Percentiles rank a stretch among this genome's conserved stretches.
Conservation (phyloP, 2,329 filamentous ascomycete genomes). For the Basipetospora sp. region DNA sequence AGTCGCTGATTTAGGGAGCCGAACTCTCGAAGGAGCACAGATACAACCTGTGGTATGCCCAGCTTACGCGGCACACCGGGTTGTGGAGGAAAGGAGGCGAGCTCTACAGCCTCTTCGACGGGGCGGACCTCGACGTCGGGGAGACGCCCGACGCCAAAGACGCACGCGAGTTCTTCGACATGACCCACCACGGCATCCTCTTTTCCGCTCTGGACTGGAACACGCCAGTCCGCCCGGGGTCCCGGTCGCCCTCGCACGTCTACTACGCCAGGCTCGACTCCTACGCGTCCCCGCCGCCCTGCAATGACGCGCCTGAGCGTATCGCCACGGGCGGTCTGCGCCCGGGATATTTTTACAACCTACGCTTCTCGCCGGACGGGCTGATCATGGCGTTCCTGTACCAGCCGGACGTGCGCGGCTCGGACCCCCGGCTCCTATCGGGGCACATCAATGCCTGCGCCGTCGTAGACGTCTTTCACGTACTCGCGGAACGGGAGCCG, state of each 20-base stretch:
- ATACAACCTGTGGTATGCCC: slow-evolving; percentile 25
- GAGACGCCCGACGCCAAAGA: slow-evolving; percentile 14
- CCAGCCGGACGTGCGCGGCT: slow-evolving; percentile 11
- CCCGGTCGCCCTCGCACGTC: slow-evolving; percentile 8
- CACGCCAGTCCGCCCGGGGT: too few species aligned
- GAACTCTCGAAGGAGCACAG: slow-evolving; percentile 9
- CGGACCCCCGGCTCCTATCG: slow-evolving; percentile 18
- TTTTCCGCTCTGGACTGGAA: slow-evolving; percentile 15
- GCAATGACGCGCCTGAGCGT: background rate
- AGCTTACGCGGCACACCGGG: slow-evolving; percentile 12
- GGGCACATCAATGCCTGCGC: slow-evolving; percentile 15
- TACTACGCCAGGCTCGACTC: slow-evolving; percentile 21
- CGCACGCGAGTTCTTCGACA: slow-evolving; percentile 16
- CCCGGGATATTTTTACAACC: slow-evolving; percentile 12
- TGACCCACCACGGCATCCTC: slow-evolving; percentile 20
- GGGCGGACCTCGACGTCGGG: slow-evolving; percentile 17
- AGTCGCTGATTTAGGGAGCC: too few species aligned
- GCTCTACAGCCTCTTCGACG: slow-evolving; percentile 19
- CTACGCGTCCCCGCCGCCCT: slow-evolving; percentile 13
- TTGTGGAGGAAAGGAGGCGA: slow-evolving; percentile 10
- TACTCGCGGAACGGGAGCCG: slow-evolving; percentile 15
- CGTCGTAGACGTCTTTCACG: slow-evolving; percentile 16
- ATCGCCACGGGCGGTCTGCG: background rate
- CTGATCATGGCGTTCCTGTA: slow-evolving; percentile 21
- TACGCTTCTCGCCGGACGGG: slow-evolving; percentile 24